Conservation (phyloP, 495 filamentous ascomycete species). For the Lasiosphaeria ovina region DNA sequence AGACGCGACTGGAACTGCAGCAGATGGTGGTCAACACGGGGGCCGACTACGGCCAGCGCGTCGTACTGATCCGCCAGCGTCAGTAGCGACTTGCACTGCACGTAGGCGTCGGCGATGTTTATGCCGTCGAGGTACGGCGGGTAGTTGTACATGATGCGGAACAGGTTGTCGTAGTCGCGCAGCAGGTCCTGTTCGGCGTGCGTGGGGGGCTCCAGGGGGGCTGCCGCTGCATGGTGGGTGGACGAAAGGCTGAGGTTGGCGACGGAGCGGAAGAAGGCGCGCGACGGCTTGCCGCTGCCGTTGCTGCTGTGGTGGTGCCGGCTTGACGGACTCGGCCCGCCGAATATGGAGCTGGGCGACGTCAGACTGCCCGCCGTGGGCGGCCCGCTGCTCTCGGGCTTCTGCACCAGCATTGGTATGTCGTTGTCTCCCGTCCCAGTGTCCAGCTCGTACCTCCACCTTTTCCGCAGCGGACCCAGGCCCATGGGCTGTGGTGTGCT, state of each 20-base stretch:
- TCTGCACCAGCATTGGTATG: conserved; percentile 85
- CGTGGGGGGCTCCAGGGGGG: conserved; percentile 41
- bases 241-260: conserved; percentile 64
- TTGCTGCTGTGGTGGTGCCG: conserved; percentile 32
- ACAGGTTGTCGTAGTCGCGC: conserved; percentile 89
- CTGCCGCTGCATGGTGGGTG: conserved; percentile 24
- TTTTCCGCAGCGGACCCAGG: conserved; percentile 47
- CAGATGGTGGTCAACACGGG: conserved; percentile 88
- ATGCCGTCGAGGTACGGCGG: conserved; percentile 73
- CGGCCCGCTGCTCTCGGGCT: conserved; percentile 47
- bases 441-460: conserved; percentile 87
- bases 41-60: conserved; percentile 79
- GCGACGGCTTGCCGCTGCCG: conserved; percentile 44
- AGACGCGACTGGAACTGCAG: conserved; percentile 84
- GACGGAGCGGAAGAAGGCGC: conserved; percentile 82
- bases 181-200: conserved; percentile 64
- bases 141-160: conserved; percentile 92
- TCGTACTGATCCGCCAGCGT: conserved; percentile 88
- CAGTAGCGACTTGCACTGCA: conserved; percentile 85
- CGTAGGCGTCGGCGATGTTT: conserved; percentile 86
- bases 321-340: conserved; percentile 25
- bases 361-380: conserved; percentile 14
- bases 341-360: conserved; percentile 42
- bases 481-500: conserved; percentile 12
- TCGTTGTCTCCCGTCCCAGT: conserved; percentile 70